Conservation (phyloP, 805 yeast genomes). For the Kurtzmaniella cleridarum region DNA sequence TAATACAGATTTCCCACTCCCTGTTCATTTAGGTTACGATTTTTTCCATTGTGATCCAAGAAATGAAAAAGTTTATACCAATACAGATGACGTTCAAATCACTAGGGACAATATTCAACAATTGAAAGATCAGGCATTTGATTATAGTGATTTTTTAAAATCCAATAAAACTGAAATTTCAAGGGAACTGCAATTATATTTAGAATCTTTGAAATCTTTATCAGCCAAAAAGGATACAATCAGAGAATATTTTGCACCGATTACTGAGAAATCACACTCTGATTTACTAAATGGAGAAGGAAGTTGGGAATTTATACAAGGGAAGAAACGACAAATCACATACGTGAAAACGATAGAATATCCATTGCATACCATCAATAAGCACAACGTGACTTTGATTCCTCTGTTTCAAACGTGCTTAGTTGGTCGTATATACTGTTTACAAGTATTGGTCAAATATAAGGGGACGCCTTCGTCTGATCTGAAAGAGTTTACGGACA, state of each 20-base stretch:
- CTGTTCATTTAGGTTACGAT: conserved; percentile 34
- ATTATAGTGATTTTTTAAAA: conserved; percentile 30
- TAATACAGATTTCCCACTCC: conserved; percentile 36
- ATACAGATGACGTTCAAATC: conserved; percentile 22
- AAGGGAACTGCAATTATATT: conserved; percentile 27
- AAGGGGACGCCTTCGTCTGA: conserved; percentile 33
- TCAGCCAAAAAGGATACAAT: conserved; percentile 37
- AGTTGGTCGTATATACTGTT: conserved; percentile 52
- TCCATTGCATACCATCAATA: conserved; percentile 37
- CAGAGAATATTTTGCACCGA: conserved; percentile 28
- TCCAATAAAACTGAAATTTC: conserved; percentile 28
- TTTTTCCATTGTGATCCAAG: conserved; percentile 31
- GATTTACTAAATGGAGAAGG: conserved; percentile 17
- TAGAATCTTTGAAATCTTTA: conserved; percentile 33
- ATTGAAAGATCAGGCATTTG: conserved; percentile 27
- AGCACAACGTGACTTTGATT: conserved; percentile 44
- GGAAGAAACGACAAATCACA: conserved; percentile 5
- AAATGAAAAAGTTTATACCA: conserved; percentile 12
- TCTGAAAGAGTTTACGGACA: conserved; percentile 26
- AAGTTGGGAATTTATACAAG: conserved; percentile 25
- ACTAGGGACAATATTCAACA: conserved; percentile 31
- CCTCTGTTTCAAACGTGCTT: conserved; percentile 64
- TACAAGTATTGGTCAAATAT: conserved; percentile 43
- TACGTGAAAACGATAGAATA: conserved; percentile 31
- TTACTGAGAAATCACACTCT: conserved; percentile 19